These are phyloP conservation scores for Nemania sp. DNA, from an alignment of 2,329 filamentous ascomycete species.

Conservation along the genomic window DNA sequence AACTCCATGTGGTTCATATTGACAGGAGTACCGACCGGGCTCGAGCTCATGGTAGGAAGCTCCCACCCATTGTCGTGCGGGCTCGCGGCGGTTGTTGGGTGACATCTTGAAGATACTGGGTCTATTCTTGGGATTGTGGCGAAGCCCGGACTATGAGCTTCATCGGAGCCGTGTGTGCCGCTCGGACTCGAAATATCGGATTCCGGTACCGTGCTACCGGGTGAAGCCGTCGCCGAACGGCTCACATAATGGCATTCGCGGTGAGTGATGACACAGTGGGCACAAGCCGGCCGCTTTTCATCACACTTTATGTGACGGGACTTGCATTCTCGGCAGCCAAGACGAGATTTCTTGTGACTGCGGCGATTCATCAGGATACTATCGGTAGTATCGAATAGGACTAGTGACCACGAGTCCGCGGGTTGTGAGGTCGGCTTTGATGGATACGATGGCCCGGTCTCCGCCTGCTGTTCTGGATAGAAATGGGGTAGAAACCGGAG, in stretches of 20 bases:
- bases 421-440: background rate
- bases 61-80: slow-evolving; percentile 3
- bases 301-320: slow-evolving; percentile 52
- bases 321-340: slow-evolving; percentile 51
- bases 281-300: slow-evolving; percentile 47
- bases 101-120: background rate
- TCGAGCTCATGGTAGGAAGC: slow-evolving; percentile 2
- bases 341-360: slow-evolving; percentile 51
- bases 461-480: background rate
- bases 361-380: slow-evolving; percentile 39
- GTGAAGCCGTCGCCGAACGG: background rate
- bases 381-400: background rate
- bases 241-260: slow-evolving; percentile 45
- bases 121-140: background rate
- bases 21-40: slow-evolving; percentile 37
- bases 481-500: background rate
- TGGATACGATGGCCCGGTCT: background rate
- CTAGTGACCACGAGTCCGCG: slow-evolving; percentile 13
- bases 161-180: slow-evolving; percentile 7
- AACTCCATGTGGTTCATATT: slow-evolving; percentile 54
- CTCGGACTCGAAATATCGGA: slow-evolving; percentile 1
- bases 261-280: slow-evolving; percentile 47
- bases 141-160: background rate
- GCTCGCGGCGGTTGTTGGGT: background rate
- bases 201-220: slow-evolving; percentile 17